phyloP scores from a whole-genome alignment of 306 rosid species.

The Acacia acuminata region DNA sequence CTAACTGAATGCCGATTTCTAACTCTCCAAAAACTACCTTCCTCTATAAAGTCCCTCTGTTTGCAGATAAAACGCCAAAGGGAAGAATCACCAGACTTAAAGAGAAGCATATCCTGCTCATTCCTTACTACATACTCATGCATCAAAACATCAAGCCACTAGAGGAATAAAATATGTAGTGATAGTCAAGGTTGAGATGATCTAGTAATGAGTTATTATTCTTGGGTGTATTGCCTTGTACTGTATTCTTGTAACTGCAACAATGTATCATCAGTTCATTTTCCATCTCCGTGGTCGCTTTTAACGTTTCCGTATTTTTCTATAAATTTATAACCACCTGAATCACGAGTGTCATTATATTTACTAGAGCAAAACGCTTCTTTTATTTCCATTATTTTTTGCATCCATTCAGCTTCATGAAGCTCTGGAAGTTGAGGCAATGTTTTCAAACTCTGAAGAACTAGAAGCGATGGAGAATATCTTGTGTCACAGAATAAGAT shows the following conservation, averaged over 20 bases:
- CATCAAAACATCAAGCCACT: too few species aligned
- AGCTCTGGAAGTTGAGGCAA: not conserved
- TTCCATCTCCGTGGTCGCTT: not conserved
- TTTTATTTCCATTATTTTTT: not conserved
- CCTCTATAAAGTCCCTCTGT: too few species aligned
- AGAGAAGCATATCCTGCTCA: too few species aligned
- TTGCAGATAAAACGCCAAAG: too few species aligned
- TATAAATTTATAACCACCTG: not conserved
- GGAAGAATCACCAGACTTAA: too few species aligned
- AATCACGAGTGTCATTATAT: not conserved
- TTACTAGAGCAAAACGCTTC: not conserved
- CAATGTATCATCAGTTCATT: not conserved
- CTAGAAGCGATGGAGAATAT: not conserved
- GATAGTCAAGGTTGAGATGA: not conserved
- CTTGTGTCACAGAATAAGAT: constrained; percentile 12
- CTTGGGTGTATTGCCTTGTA: not conserved
- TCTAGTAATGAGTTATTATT: not conserved
- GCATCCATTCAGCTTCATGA: not conserved
- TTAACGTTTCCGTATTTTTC: not conserved
- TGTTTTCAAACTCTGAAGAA: not conserved
- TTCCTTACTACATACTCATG: too few species aligned
- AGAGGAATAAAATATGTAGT: not conserved
- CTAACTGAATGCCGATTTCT: too few species aligned
- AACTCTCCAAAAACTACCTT: too few species aligned
- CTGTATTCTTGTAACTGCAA: not conserved